Base-by-base conservation (phyloP, 139 green algal species). In the Ettlia oleoabundans region DNA sequence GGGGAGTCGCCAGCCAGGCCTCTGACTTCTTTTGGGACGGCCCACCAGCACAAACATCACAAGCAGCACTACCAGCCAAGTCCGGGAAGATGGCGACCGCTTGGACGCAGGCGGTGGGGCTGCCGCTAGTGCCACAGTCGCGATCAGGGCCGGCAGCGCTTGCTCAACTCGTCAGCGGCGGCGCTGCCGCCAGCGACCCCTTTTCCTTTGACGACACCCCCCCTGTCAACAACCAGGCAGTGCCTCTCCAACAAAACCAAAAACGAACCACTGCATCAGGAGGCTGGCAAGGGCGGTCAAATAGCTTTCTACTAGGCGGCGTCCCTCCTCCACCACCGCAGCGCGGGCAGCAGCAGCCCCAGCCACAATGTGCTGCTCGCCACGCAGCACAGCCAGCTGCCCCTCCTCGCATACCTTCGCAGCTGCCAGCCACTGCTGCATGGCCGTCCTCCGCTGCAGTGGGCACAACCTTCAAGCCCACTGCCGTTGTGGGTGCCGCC, bases 21-120 rank as follows among this genome's bases (percentile, higher is more conserved):
- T 35, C 51, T 40, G 69, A 41, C 52, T 69, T 80, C 73, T 41
- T 35, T 35, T 80, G 73, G 73, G 38, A 53, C 53, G 53, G 1
- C n/a, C n/a, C n/a, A n/a, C n/a, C n/a, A n/a, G n/a, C 65, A 10
- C 65, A 72, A 24, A 35, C 35, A 13, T 24, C 65, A 4, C 32
- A 21, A 52, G 33, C 65, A 1, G 13, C 1, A 19, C 5, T 22
- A 22, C 55, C 15, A 65, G 55, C 55, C 15, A n/a, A n/a, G n/a
- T n/a, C n/a, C n/a, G n/a, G n/a, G n/a, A n/a, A n/a, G n/a, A n/a
- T n/a, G n/a, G n/a, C n/a, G n/a, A n/a, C n/a, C n/a, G n/a, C n/a
- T n/a, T n/a, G n/a, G n/a, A n/a, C n/a, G n/a, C n/a, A n/a, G n/a
- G n/a, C n/a, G n/a, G n/a, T n/a, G n/a, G n/a, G n/a, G n/a, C n/a